Evolutionary conservation across 176 grass and related monocot species (phyloP).

Genomic region (Phyllostachys edulis): DNA sequence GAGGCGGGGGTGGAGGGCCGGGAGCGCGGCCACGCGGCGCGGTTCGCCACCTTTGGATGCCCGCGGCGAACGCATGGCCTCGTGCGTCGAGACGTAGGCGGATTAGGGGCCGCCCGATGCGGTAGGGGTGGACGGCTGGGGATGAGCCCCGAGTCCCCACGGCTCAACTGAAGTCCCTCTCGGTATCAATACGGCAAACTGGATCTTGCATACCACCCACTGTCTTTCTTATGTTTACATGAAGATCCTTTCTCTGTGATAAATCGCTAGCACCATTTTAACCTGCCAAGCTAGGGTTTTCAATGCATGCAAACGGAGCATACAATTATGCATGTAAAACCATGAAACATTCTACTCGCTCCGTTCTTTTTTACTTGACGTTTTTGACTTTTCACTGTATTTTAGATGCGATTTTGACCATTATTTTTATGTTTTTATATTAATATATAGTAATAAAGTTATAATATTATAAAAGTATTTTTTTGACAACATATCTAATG

Average conservation of each 20-base stretch:
- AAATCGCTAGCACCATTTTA: not conserved
- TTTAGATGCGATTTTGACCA: too few species aligned
- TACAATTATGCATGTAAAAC: too few species aligned
- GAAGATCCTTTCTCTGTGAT: not conserved
- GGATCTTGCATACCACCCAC: not conserved
- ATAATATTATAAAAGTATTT: too few species aligned
- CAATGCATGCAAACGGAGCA: not conserved
- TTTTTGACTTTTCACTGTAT: too few species aligned
- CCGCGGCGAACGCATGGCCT: conserved; percentile 40
- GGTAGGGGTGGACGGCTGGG: conserved; percentile 1
- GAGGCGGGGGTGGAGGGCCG: not conserved
- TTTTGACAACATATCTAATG: too few species aligned
- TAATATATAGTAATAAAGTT: too few species aligned
- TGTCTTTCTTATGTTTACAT: not conserved
- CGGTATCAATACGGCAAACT: not conserved
- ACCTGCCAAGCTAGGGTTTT: not conserved
- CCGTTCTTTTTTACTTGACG: too few species aligned
- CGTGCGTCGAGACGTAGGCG: conserved; percentile 39
- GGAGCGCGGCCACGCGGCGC: conserved; percentile 52
- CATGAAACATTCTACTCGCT: not conserved
- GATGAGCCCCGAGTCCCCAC: not conserved
- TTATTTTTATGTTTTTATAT: too few species aligned
- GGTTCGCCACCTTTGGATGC: conserved; percentile 60
- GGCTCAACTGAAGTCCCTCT: not conserved
- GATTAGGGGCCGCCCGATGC: not conserved